Evolutionary conservation across 108 stramenopile species (phyloP).

Genomic region (Fragilaria radians): DNA sequence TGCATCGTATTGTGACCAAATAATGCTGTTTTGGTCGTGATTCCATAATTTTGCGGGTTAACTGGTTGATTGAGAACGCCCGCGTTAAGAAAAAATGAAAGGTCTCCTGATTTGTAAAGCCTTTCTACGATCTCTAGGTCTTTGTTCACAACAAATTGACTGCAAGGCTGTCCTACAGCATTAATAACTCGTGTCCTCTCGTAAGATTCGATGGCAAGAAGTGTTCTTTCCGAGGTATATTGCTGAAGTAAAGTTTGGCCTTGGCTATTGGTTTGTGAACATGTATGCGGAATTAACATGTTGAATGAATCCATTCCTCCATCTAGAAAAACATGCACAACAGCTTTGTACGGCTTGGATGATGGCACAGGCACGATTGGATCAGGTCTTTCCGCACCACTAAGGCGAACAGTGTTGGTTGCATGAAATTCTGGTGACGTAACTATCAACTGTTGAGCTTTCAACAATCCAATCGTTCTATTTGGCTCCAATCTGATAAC

Average conservation of each 20-base stretch:
- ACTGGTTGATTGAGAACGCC: constrained; percentile 20
- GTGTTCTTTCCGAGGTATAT: constrained; percentile 23
- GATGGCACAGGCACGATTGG: neutral
- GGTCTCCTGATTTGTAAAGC: constrained; percentile 32
- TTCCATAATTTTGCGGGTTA: constrained; percentile 9
- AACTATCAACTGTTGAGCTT: constrained; percentile 14
- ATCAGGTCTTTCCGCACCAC: constrained; percentile 2
- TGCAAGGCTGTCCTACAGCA: constrained; percentile 31
- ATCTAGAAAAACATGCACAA: constrained; percentile 44
- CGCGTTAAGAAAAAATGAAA: constrained; percentile 38
- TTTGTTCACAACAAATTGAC: constrained; percentile 33
- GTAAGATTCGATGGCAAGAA: constrained; percentile 12
- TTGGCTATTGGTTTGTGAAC: constrained; percentile 6
- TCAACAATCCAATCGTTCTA: neutral
- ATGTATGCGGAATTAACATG: constrained; percentile 45
- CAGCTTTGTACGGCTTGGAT: constrained; percentile 49
- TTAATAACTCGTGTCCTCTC: constrained; percentile 13
- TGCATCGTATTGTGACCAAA: constrained; percentile 56
- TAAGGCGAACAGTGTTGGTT: constrained; percentile 15
- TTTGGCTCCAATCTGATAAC: neutral
- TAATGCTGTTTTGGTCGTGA: no score
- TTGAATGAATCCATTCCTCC: constrained; percentile 58
- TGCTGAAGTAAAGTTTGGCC: constrained; percentile 18
- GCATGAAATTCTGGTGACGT: constrained; percentile 59
- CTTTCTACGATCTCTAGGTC: constrained; percentile 10